Evolutionary conservation across 768 basidiomycete species (phyloP), one percentile per base, ranked within the genome.

Genomic region (Sarcodon aspratus): DNA sequence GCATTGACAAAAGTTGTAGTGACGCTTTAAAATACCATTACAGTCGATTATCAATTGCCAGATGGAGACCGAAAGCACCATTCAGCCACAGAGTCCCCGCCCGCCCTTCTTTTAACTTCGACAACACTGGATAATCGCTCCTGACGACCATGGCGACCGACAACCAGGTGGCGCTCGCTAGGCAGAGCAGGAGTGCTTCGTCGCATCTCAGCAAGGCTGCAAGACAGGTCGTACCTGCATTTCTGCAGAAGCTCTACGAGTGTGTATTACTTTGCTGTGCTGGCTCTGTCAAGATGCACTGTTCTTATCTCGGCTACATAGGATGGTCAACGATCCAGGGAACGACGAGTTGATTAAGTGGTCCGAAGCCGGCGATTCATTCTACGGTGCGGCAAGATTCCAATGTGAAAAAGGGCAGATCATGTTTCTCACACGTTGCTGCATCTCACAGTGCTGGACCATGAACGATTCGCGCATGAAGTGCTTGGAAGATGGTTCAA

Each of bases 401-500:
- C 35, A 42, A n/a, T 48, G n/a, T 11, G 46, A 6, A 42, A 32
- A 27, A 40, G 21, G 21, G 21, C 5, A 5, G 5, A 27, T 21
- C 38, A 47, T 48, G 42, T 33, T 11, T 49, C 43, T 35, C 47
- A 27, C 46, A 48, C 32, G 38, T 33, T 45, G 33, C 48, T 38
- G 34, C 33, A 7, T 38, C 17, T 15, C 38, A 35, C 58, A 96
- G 94, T 98, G 31, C 79, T 90, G 35, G 89, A 95, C 64, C 86
- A 89, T 57, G 91, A 95, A 62, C 81, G 82, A 31, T 89, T 98
- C 61, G 86, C 90, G 2, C 79, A 80, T 36, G 86, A 95, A 64
- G 79, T 96, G 33, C 78, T 98, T 7, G 90, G 90, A 3, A 78
- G 82, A 38, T 98, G 86, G 82, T 99, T 97, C 80, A 99, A 99